These are phyloP conservation scores for Blastobotrys arbuscula DNA, from an alignment of 1,139 yeast species.

Conservation along the genomic window DNA sequence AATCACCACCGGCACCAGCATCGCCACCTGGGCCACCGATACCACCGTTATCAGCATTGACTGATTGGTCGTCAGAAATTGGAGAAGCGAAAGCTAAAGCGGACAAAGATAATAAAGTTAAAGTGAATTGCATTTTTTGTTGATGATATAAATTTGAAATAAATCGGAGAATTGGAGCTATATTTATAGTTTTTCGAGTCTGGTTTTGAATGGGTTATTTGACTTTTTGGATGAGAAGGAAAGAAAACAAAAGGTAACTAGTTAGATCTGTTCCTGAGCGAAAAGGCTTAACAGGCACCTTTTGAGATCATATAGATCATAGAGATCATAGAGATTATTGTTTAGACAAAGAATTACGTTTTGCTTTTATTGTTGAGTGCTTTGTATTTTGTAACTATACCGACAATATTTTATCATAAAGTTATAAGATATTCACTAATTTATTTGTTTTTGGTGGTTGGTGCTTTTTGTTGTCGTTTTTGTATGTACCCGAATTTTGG, in stretches of 20 bases:
- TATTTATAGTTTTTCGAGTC: neutral
- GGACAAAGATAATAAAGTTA: neutral
- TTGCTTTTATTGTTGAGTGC: too few relatives aligned
- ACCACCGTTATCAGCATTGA: neutral
- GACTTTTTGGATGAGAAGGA: neutral
- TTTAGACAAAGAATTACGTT: too few relatives aligned
- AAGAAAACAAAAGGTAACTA: neutral
- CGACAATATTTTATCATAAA: neutral
- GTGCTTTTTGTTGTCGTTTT: too few relatives aligned
- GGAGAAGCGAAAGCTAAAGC: neutral
- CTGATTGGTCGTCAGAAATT: neutral
- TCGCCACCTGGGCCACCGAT: slow-evolving; percentile 3
- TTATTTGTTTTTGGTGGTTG: too few relatives aligned
- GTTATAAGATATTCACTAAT: too few relatives aligned
- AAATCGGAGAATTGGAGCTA: neutral
- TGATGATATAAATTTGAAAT: neutral
- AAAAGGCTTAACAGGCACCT: neutral
- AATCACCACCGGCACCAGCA: neutral
- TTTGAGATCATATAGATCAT: too few relatives aligned
- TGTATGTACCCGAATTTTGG: too few relatives aligned
- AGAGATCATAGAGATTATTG: too few relatives aligned
- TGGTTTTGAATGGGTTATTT: neutral
- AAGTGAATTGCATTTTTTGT: neutral
- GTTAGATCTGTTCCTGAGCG: neutral
- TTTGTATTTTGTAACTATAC: neutral